phyloP scores from a whole-genome alignment of 768 basidiomycete species.

The Boletales sp. region DNA sequence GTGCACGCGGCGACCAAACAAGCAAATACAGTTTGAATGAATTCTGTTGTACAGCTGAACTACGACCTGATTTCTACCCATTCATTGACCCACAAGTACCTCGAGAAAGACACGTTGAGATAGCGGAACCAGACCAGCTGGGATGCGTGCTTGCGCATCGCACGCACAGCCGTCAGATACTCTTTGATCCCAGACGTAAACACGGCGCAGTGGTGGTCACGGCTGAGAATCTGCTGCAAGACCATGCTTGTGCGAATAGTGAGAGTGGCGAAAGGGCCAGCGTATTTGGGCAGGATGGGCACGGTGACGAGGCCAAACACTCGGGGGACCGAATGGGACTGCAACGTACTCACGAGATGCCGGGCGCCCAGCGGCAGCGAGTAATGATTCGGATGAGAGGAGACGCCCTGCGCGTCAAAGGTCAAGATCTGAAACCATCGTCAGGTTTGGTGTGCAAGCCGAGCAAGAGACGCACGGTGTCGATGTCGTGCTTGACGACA shows the following conservation, averaged over 20 bases:
- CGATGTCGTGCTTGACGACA: constrained; percentile 55
- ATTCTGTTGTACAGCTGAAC: too few relatives aligned
- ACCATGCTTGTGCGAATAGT: constrained; percentile 46
- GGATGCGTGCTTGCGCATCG: constrained; percentile 69
- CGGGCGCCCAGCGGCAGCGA: constrained; percentile 60
- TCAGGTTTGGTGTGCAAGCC: background rate
- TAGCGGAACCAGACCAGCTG: constrained; percentile 91
- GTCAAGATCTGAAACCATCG: constrained; percentile 64
- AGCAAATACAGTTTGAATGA: constrained; percentile 14
- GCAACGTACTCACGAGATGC: constrained; percentile 37
- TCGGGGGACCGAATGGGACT: constrained; percentile 27
- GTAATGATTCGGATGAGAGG: constrained; percentile 84
- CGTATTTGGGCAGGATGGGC: constrained; percentile 58
- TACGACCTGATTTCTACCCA: constrained; percentile 50
- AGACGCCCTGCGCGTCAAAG: constrained; percentile 74
- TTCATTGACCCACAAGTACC: constrained; percentile 93
- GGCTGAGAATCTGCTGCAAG: constrained; percentile 6
- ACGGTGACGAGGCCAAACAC: constrained; percentile 63
- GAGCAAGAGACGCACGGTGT: constrained; percentile 45
- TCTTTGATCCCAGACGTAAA: constrained; percentile 56
- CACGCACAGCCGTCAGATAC: constrained; percentile 55
- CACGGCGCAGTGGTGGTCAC: constrained; percentile 19
- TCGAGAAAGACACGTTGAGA: constrained; percentile 74
- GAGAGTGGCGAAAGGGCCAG: constrained; percentile 48
- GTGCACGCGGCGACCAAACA: constrained; percentile 26